phyloP scores from a whole-genome alignment of 805 yeast genomes.

The Wickerhamiella dianesei region DNA sequence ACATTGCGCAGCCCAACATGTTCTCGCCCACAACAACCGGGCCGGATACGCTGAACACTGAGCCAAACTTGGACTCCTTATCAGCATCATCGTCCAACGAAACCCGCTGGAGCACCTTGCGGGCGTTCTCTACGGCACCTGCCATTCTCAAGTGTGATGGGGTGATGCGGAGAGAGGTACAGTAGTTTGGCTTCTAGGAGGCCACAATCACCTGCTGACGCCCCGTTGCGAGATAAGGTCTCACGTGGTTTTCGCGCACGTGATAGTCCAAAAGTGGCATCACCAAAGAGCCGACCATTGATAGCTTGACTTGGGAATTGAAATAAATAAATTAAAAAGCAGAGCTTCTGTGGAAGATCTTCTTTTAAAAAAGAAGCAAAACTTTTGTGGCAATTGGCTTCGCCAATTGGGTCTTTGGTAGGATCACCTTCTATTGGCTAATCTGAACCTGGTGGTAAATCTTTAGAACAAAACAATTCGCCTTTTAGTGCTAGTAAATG shows the following conservation, averaged over 20 bases:
- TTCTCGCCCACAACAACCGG: slow-evolving; percentile 96
- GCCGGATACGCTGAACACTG: slow-evolving; percentile 88
- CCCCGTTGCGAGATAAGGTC: not conserved
- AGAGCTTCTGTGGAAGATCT: too few relatives aligned
- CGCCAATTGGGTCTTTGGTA: too few relatives aligned
- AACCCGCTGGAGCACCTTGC: slow-evolving; percentile 79
- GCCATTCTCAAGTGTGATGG: not conserved
- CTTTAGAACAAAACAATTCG: too few relatives aligned
- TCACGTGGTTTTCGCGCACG: not conserved
- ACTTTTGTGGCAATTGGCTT: too few relatives aligned
- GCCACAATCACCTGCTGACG: not conserved
- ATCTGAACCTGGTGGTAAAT: too few relatives aligned
- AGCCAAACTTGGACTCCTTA: slow-evolving; percentile 59
- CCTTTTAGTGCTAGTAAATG: too few relatives aligned
- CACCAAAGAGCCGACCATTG: too few relatives aligned
- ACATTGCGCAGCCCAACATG: slow-evolving; percentile 99
- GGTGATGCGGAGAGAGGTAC: not conserved
- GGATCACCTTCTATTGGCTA: too few relatives aligned
- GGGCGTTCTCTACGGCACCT: slow-evolving; percentile 64
- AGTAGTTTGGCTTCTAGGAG: not conserved
- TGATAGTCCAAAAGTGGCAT: too few relatives aligned
- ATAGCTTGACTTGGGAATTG: too few relatives aligned
- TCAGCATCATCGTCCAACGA: slow-evolving; percentile 54
- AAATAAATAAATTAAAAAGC: too few relatives aligned
- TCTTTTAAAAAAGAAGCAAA: too few relatives aligned